Conservation (phyloP, 2,329 filamentous ascomycete species). For the Cercospora berteroae region DNA sequence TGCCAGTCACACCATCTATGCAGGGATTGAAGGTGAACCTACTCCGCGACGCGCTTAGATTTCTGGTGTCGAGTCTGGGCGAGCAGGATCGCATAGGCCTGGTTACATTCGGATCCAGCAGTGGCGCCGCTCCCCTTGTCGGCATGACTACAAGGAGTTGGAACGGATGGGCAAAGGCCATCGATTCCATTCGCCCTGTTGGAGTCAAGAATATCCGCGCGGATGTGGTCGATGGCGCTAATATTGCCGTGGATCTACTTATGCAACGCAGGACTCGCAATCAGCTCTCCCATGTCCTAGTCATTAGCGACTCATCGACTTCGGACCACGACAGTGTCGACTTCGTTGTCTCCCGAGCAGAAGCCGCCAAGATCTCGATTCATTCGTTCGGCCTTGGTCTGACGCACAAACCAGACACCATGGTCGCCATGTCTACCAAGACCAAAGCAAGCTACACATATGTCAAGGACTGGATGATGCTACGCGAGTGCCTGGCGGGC, state of each 20-base stretch:
- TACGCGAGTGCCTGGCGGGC: conserved; percentile 90
- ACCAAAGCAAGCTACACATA: conserved; percentile 98
- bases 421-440: conserved; percentile 93
- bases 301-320: conserved; percentile 96
- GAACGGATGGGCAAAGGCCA: conserved; percentile 83
- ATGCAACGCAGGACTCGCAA: conserved; percentile 98
- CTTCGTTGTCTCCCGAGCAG: conserved; percentile 93
- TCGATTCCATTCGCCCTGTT: conserved; percentile 85
- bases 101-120: conserved; percentile 93
- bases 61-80: conserved; percentile 84
- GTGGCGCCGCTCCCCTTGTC: conserved; percentile 90
- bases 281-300: conserved; percentile 87
- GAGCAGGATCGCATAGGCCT: conserved; percentile 95
- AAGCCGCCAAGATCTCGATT: conserved; percentile 96
- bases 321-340: conserved; percentile 94
- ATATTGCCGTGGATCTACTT: conserved; percentile 95
- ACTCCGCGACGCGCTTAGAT: conserved; percentile 84
- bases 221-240: conserved; percentile 95
- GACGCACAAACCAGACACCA: conserved; percentile 97
- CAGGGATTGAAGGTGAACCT: conserved; percentile 98
- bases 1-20: conserved; percentile 97
- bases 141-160: conserved; percentile 96
- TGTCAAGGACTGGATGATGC: conserved; percentile 99
- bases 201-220: conserved; percentile 95
- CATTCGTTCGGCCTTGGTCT: conserved; percentile 95